Percentiles rank a stretch among this genome's conserved stretches.
phyloP scores from a whole-genome alignment of 169 alveolate species.

The Pseudocohnilembus persalinus region DNA sequence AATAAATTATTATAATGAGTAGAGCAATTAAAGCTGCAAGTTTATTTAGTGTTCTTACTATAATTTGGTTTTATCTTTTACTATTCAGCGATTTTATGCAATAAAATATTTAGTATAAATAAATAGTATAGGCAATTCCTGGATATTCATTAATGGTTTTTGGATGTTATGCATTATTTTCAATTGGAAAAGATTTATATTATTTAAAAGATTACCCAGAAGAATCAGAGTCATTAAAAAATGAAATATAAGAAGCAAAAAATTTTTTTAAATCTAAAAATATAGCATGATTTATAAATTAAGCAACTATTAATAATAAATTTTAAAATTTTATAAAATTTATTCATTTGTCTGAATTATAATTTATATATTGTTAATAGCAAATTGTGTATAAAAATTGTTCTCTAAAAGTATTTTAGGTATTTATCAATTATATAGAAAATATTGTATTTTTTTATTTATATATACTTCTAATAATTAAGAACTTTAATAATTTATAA shows the following conservation, averaged over 20 bases:
- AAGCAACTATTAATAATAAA: too few species aligned
- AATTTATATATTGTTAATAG: too few species aligned
- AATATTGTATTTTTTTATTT: too few species aligned
- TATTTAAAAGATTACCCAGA: conserved; percentile 22
- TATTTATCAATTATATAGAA: too few species aligned
- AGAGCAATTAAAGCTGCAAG: background rate
- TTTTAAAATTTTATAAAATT: too few species aligned
- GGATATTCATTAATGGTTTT: conserved; percentile 27
- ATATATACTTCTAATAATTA: too few species aligned
- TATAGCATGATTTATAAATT: background rate
- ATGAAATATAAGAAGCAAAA: conserved; percentile 23
- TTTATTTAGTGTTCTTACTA: too few species aligned
- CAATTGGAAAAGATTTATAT: conserved; percentile 16
- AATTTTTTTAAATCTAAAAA: background rate
- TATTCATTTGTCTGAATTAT: too few species aligned
- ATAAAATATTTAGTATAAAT: background rate
- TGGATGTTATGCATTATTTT: conserved; percentile 22
- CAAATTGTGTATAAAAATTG: too few species aligned
- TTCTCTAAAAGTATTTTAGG: too few species aligned
- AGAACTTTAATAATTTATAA: too few species aligned
- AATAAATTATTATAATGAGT: background rate
- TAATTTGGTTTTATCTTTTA: background rate
- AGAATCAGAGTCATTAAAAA: background rate
- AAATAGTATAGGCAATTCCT: conserved; percentile 11
- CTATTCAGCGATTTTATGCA: background rate